These are phyloP conservation scores for Aspergillus ibericus DNA, from an alignment of 2,329 filamentous ascomycete species.

Conservation along the genomic window DNA sequence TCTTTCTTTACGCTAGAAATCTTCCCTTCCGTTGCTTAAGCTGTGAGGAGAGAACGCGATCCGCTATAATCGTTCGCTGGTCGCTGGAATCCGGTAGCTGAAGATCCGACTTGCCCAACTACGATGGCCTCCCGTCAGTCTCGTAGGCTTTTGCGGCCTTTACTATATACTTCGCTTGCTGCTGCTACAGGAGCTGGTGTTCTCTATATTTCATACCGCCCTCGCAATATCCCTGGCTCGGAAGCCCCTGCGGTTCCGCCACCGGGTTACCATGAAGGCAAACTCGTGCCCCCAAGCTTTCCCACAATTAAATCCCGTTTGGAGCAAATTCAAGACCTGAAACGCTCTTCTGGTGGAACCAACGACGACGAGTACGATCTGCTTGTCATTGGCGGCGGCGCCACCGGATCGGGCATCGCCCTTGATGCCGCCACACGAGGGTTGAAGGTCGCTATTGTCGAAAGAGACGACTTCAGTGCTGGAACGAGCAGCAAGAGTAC, in stretches of 20 bases:
- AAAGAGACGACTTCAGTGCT: slow-evolving; percentile 78
- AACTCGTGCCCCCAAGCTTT: slow-evolving; percentile 56
- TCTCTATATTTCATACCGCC: slow-evolving; percentile 63
- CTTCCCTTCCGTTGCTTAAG: neutral
- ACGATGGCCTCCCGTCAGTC: slow-evolving; percentile 44
- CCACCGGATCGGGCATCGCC: slow-evolving; percentile 77
- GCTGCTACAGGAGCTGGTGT: slow-evolving; percentile 55
- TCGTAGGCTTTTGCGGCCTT: slow-evolving; percentile 55
- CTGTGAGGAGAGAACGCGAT: neutral
- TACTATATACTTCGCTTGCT: slow-evolving; percentile 60
- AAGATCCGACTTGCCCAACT: neutral
- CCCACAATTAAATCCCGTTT: slow-evolving; percentile 51
- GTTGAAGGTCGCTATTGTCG: slow-evolving; percentile 75
- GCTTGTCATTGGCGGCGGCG: slow-evolving; percentile 75
- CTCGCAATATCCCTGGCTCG: slow-evolving; percentile 63
- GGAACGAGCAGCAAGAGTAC: slow-evolving; percentile 86
- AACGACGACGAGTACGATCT: slow-evolving; percentile 64
- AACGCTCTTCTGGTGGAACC: slow-evolving; percentile 38
- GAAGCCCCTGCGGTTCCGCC: slow-evolving; percentile 63
- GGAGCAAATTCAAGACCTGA: slow-evolving; percentile 55
- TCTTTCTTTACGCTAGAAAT: neutral
- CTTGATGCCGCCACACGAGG: slow-evolving; percentile 78
- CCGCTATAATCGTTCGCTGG: neutral
- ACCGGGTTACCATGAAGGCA: slow-evolving; percentile 61
- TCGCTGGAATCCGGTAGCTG: neutral